Evolutionary conservation across 2,329 filamentous ascomycete species (phyloP).

Genomic region (Fusarium penzigii): DNA sequence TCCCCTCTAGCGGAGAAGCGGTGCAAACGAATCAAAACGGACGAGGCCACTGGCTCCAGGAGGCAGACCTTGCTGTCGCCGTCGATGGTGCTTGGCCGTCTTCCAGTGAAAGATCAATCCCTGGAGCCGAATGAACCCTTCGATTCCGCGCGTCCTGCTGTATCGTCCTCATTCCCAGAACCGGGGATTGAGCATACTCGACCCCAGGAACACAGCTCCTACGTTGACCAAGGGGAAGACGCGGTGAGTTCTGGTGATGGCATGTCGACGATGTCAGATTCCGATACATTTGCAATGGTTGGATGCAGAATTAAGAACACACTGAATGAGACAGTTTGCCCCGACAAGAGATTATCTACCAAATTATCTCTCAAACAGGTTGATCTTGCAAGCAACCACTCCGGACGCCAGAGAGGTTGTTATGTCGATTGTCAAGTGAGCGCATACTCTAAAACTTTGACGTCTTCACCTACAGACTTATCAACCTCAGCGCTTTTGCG

Average conservation of each 20-base stretch:
- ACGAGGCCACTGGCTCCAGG: not conserved
- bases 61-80: not conserved
- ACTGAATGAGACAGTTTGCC: not conserved
- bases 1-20: constrained; percentile 1
- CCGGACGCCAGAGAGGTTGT: not conserved
- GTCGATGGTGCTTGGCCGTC: constrained; percentile 1
- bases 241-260: not conserved
- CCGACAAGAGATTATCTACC: constrained; percentile 1
- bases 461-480: not conserved
- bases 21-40: not conserved
- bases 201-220: constrained; percentile 1
- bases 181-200: constrained; percentile 1
- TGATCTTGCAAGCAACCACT: not conserved
- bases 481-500: too few species aligned
- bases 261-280: not conserved
- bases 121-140: not conserved
- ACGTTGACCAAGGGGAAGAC: constrained; percentile 2
- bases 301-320: not conserved
- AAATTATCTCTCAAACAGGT: not conserved
- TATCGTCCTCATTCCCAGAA: constrained; percentile 1
- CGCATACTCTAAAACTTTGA: not conserved
- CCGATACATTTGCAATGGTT: not conserved
- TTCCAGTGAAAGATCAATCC: not conserved
- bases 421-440: constrained; percentile 3
- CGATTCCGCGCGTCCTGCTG: constrained; percentile 1